Evolutionary conservation across 768 basidiomycete genomes (phyloP).

Genomic region (Pisolithus orientalis): DNA sequence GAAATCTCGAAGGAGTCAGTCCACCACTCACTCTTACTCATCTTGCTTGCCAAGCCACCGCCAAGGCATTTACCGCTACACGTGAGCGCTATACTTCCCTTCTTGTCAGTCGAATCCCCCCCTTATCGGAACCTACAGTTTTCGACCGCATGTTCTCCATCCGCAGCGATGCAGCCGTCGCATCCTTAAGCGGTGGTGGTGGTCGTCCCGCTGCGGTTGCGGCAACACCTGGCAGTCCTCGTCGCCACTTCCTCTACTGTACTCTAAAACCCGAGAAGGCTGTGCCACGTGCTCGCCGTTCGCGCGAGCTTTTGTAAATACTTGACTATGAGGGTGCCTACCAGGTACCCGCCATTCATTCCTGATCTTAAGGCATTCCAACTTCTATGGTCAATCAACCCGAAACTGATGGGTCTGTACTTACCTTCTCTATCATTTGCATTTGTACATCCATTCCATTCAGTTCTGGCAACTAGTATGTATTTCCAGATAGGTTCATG

Average conservation of each 20-base stretch:
- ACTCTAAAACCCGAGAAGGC: conserved; percentile 58
- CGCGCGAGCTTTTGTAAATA: conserved; percentile 29
- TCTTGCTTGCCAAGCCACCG: conserved; percentile 82
- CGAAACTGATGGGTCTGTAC: too few relatives aligned
- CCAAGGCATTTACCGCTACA: conserved; percentile 83
- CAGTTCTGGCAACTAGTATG: conserved; percentile 7
- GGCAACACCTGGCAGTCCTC: conserved; percentile 62
- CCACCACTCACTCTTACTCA: conserved; percentile 84
- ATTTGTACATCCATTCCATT: neutral
- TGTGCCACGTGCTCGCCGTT: conserved; percentile 37
- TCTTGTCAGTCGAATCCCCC: neutral
- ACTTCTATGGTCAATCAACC: neutral
- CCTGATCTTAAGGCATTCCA: neutral
- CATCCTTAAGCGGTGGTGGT: conserved; percentile 40
- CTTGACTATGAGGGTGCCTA: neutral
- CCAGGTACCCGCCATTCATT: neutral
- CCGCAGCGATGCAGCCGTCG: conserved; percentile 60
- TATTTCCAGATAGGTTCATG: conserved; percentile 11
- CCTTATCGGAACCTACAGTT: conserved; percentile 36
- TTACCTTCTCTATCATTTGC: too few relatives aligned
- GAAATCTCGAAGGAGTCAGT: conserved; percentile 85
- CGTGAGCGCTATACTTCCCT: conserved; percentile 39
- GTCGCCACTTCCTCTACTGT: conserved; percentile 83
- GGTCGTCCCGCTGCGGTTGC: conserved; percentile 61
- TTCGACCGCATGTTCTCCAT: conserved; percentile 89